Base-by-base conservation (phyloP, 192 early-diverging fungal genomes). In the Coemansia sp. region DNA sequence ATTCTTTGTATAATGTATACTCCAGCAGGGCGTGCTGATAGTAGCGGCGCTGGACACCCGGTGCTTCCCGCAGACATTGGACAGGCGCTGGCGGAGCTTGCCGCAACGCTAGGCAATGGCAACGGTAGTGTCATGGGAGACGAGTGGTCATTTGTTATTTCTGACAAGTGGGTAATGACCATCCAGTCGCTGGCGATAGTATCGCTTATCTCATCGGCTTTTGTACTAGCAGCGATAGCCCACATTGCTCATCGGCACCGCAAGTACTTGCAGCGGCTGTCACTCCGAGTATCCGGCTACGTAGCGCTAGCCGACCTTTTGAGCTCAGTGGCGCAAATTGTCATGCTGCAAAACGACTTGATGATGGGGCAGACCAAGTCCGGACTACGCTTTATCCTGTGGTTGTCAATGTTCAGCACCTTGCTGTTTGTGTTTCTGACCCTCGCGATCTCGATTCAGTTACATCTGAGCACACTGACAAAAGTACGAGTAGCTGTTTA, bases 391-490 rank as follows among this genome's bases (percentile, higher is more conserved):
- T 70, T 76, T 3, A 68, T 76, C 10, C 37, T 74, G n/a, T 82
- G 79, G 79, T 62, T 73, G 11, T 55, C 68, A 5, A 74, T 73
- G 74, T 69, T 68, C 37, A 74, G 74, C 59, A 75, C 68, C 0
- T 59, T 82, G 28, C 30, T 64, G 19, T 74, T 68, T 38, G 60
- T 76, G 21, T 76, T 82, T 23, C 72, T 82, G 11, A 82, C 74
- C 2, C 37, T 76, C 11, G 59, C 58, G 4, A 82, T 82, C 38
- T 67, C 74, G 23, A 7, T 76, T 3, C 79, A 82, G 44, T 40
- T 82, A 28, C 79, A 82, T n/a, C 67, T 82, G 8, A 82, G 74
- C 38, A 82, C 79, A 4, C 62, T 82, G 64, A 82, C 79, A 19
- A 65, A 37, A 6, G 58, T 82, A 14, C 70, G 79, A 0, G 62